Evolutionary conservation across 1,284 basidiomycete species (phyloP), one percentile per base, ranked within the genome.

Genomic region (Cryptococcus sp.): DNA sequence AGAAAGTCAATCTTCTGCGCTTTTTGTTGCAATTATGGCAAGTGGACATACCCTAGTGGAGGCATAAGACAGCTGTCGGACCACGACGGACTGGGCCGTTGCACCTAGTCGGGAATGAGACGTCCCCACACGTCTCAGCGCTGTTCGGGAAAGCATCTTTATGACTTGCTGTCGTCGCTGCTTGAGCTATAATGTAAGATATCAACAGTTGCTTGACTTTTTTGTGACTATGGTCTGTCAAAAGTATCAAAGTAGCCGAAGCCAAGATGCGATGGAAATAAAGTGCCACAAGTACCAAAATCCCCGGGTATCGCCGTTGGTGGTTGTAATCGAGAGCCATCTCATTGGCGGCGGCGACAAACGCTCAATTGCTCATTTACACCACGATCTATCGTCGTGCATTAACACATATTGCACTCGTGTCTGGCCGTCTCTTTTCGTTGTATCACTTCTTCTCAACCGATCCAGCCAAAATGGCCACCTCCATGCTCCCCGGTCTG

Each of bases 401-500:
- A 48, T 16, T 19, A 6, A 44, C 26, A 49, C 17, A 34, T 40
- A 16, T 7, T 22, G 19, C 39, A 5, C n/a, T 41, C 29, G 29
- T 34, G 29, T 34, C 29, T 34, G 8, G 29, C 29, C 29, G 26
- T n/a, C 26, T 46, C 41, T 48, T 48, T 29, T 22, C 40, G 50
- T 19, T 20, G 17, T 19, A 34, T 25, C 47, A 47, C 46, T 29
- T 48, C 19, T 34, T 23, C 17, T 34, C 8, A 34, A 10, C 29
- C n/a, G n/a, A 23, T 1, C 19, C 19, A 43, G 54, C 25, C 54
- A 64, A 52, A 47, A 75, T 72, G 71, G 59, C 67, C 26, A 56
- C 59, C 50, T 64, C 65, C 22, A 41, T 75, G 49, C 61, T 67
- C 55, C 65, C 73, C 37, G 73, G 71, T 37, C 60, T 75, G 25